phyloP scores from a whole-genome alignment of 805 yeast species.

The Suhomyces sp. region DNA sequence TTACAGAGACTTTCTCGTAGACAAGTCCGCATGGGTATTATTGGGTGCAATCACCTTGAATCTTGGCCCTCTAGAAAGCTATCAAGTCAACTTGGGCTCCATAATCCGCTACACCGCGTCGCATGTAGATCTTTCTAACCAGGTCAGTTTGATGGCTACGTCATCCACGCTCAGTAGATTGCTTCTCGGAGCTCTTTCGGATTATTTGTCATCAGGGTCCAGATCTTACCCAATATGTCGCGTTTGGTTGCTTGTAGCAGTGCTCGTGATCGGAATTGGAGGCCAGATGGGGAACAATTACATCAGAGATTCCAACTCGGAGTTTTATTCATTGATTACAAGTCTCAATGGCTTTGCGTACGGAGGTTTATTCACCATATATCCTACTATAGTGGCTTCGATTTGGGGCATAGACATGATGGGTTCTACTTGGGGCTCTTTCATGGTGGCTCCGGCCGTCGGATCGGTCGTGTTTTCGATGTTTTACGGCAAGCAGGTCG shows the following conservation, averaged over 20 bases:
- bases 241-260: slow-evolving; percentile 29
- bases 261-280: slow-evolving; percentile 27
- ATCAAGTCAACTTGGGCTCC: slow-evolving; percentile 78
- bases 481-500: slow-evolving; percentile 64
- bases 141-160: slow-evolving; percentile 59
- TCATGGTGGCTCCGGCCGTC: slow-evolving; percentile 84
- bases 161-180: slow-evolving; percentile 72
- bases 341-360: slow-evolving; percentile 65
- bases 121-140: slow-evolving; percentile 32
- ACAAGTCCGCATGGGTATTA: slow-evolving; percentile 62
- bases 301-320: neutral
- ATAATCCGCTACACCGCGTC: slow-evolving; percentile 45
- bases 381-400: slow-evolving; percentile 78
- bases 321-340: slow-evolving; percentile 26
- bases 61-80: slow-evolving; percentile 84
- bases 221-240: slow-evolving; percentile 29
- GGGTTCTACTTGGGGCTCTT: slow-evolving; percentile 91
- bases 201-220: slow-evolving; percentile 43
- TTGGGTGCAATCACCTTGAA: slow-evolving; percentile 61
- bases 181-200: slow-evolving; percentile 65
- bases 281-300: slow-evolving; percentile 24
- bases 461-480: slow-evolving; percentile 71
- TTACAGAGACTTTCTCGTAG: slow-evolving; percentile 42
- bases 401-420: slow-evolving; percentile 86
- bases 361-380: slow-evolving; percentile 82